These are phyloP conservation scores for Boletus eberwhitei DNA, from an alignment of 768 basidiomycete genomes.

Conservation along the genomic window DNA sequence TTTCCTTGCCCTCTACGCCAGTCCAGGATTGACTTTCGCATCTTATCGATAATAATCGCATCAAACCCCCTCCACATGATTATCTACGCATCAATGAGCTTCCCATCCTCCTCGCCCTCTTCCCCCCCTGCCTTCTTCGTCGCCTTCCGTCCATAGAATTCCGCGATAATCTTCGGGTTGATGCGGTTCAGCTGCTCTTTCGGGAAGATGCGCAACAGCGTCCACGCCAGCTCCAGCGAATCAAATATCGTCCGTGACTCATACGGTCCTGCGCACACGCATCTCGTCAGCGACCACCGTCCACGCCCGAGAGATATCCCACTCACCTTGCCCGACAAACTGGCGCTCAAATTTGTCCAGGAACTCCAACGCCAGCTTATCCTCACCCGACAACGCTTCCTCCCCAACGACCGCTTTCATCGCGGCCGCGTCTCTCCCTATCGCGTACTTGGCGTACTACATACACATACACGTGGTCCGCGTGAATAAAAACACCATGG, in stretches of 20 bases:
- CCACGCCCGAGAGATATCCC: accelerated
- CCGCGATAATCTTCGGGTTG: conserved; percentile 91
- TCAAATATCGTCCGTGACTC: conserved; percentile 97
- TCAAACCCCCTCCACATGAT: conserved; percentile 5
- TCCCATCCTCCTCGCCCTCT: conserved; percentile 35
- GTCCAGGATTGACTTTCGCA: conserved; percentile 6
- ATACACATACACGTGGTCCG: conserved; percentile 29
- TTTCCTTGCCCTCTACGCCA: too few species aligned
- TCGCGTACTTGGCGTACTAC: conserved; percentile 97
- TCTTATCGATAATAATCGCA: conserved; percentile 22
- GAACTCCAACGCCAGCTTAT: conserved; percentile 96
- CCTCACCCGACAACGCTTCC: conserved; percentile 91
- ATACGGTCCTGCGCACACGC: conserved; percentile 67
- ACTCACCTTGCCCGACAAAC: conserved; percentile 92
- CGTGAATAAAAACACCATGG: conserved; percentile 14
- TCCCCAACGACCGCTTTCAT: conserved; percentile 99
- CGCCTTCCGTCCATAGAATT: conserved; percentile 87
- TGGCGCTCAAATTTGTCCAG: conserved; percentile 96
- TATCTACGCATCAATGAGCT: conserved; percentile 62
- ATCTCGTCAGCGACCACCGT: conserved; percentile 6
- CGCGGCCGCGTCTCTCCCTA: conserved; percentile 92
- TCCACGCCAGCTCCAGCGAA: conserved; percentile 96
- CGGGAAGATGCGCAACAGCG: conserved; percentile 94
- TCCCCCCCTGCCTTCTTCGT: conserved; percentile 56
- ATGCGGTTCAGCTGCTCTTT: conserved; percentile 98